phyloP scores from a whole-genome alignment of 2,329 filamentous ascomycete genomes.

The Talaromyces sp. region DNA sequence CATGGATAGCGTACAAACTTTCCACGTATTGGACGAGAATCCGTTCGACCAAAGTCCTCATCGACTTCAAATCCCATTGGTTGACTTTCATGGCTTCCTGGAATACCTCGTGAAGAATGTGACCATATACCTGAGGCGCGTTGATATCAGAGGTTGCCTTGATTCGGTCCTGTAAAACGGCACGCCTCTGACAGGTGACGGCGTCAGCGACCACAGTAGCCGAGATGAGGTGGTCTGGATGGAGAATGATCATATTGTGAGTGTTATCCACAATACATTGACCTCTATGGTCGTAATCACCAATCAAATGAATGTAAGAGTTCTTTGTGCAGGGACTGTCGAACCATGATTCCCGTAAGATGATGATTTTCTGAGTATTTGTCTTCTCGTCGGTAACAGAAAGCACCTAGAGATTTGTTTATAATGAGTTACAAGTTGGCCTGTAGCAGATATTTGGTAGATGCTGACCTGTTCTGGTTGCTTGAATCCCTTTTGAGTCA shows the following conservation, averaged over 20 bases:
- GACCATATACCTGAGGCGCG: constrained; percentile 82
- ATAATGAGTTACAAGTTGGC: constrained; percentile 4
- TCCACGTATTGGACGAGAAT: constrained; percentile 76
- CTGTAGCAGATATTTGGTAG: background rate
- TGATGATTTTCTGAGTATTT: constrained; percentile 61
- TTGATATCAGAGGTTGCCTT: constrained; percentile 81
- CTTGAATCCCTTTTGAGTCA: constrained; percentile 55
- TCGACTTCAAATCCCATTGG: constrained; percentile 66
- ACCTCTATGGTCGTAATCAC: constrained; percentile 63
- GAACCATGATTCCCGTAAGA: constrained; percentile 79
- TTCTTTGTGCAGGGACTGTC: constrained; percentile 70
- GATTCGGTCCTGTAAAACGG: constrained; percentile 89
- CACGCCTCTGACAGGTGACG: constrained; percentile 82
- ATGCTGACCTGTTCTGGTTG: constrained; percentile 64
- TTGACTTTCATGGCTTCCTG: constrained; percentile 83
- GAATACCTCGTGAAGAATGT: constrained; percentile 90
- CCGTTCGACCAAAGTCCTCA: constrained; percentile 61
- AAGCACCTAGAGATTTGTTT: constrained; percentile 55
- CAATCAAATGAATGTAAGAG: constrained; percentile 81
- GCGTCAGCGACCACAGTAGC: constrained; percentile 96
- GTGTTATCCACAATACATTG: constrained; percentile 78
- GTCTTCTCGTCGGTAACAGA: constrained; percentile 74
- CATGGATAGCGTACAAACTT: constrained; percentile 80
- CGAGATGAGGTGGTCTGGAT: constrained; percentile 92
- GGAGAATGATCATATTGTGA: constrained; percentile 81